These are phyloP conservation scores for Hordeum pubiflorum DNA, from an alignment of 202 grass and related monocot genomes.

Conservation along the genomic window DNA sequence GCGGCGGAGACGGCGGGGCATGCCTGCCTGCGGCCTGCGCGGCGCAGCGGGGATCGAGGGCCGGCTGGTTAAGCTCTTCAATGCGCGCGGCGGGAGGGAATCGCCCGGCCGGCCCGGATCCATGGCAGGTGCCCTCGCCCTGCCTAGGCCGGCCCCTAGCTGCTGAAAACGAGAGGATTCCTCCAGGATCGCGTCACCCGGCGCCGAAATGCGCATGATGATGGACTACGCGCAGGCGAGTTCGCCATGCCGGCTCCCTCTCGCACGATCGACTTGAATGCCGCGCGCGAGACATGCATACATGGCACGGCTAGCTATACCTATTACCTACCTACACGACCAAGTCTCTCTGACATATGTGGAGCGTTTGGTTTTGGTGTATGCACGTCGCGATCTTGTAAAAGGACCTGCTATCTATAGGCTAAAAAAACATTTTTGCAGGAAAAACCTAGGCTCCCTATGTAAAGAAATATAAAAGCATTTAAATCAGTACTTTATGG, in stretches of 20 bases:
- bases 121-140: slow-evolving; percentile 1
- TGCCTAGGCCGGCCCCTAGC: not conserved
- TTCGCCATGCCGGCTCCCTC: slow-evolving; percentile 4
- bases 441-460: no score
- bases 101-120: slow-evolving; percentile 9
- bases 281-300: not conserved
- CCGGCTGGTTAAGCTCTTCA: not conserved
- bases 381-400: no score
- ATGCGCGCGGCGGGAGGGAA: slow-evolving; percentile 15
- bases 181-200: slow-evolving; percentile 27
- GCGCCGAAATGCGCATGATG: slow-evolving; percentile 24
- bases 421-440: no score
- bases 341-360: no score
- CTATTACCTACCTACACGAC: no score
- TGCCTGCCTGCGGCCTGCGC: slow-evolving; percentile 35
- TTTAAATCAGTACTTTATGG: no score
- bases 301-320: not conserved
- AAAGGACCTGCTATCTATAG: no score
- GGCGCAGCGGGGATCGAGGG: slow-evolving; percentile 14
- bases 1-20: slow-evolving; percentile 33
- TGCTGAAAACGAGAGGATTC: slow-evolving; percentile 22
- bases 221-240: not conserved
- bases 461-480: no score
- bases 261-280: slow-evolving; percentile 9
- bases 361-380: no score